These are phyloP conservation scores for Anisodus tanguticus DNA, from an alignment of 257 asterid species.

Conservation along the genomic window DNA sequence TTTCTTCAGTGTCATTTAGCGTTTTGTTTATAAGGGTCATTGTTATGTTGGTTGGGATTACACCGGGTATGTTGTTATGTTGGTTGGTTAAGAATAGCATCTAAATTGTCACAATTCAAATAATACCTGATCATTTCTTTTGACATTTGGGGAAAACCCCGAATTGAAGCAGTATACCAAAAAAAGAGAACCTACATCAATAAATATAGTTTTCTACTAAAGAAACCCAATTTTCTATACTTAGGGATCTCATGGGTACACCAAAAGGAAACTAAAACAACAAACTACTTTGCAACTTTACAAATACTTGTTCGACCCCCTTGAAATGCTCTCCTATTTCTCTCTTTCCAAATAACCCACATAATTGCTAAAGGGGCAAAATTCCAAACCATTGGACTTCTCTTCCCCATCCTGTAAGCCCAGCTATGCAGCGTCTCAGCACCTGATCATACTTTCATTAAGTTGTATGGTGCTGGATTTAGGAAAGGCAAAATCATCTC, in stretches of 20 bases:
- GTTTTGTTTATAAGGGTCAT: neutral
- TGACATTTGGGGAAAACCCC: neutral
- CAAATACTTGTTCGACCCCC: neutral
- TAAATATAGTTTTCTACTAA: neutral
- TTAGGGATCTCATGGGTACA: neutral
- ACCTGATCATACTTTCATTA: neutral
- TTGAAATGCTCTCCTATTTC: neutral
- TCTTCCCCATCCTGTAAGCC: neutral
- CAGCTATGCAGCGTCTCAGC: neutral
- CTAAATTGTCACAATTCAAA: neutral
- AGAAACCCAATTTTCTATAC: neutral
- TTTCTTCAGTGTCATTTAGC: neutral
- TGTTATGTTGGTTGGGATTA: neutral
- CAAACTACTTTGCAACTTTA: neutral
- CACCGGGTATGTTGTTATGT: neutral
- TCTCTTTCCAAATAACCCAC: neutral
- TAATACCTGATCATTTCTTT: neutral
- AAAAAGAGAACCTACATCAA: neutral
- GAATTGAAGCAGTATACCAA: neutral
- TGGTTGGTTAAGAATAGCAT: neutral
- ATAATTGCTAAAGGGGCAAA: neutral
- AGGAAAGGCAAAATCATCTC: neutral
- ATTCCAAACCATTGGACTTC: slow-evolving; percentile 18
- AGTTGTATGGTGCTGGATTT: slow-evolving; percentile 17
- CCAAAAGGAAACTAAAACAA: neutral